Percentiles rank a stretch among this genome's conserved stretches.
These are phyloP conservation scores for Globisporangium radiosum DNA, from an alignment of 352 stramenopile species.

Conservation along the genomic window DNA sequence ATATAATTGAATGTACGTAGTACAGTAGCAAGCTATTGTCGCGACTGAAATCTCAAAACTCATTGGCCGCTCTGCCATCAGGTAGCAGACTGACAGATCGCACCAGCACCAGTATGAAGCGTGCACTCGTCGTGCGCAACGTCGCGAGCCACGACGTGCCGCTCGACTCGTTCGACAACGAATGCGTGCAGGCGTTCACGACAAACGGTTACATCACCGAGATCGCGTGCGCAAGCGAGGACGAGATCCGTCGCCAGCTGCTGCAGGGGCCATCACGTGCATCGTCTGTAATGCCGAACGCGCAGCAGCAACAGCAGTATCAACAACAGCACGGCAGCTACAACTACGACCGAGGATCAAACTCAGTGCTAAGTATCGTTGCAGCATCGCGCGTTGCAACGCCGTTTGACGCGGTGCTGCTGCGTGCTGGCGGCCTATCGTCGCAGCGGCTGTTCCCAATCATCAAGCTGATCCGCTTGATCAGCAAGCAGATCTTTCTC, in stretches of 20 bases:
- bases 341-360: neutral
- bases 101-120: slow-evolving; percentile 41
- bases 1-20: too few relatives aligned
- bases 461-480: slow-evolving; percentile 55
- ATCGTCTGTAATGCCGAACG: slow-evolving; percentile 13
- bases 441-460: slow-evolving; percentile 41
- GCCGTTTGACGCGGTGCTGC: slow-evolving; percentile 63
- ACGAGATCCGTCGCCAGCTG: slow-evolving; percentile 48
- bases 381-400: neutral
- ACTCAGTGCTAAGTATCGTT: neutral
- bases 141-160: slow-evolving; percentile 65
- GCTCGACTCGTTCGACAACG: slow-evolving; percentile 68
- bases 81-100: too few relatives aligned
- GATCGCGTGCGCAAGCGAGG: slow-evolving; percentile 52
- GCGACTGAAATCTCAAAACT: too few relatives aligned
- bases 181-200: slow-evolving; percentile 64
- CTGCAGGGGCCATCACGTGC: slow-evolving; percentile 40
- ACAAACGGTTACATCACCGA: slow-evolving; percentile 69
- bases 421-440: slow-evolving; percentile 53
- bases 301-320: slow-evolving; percentile 10
- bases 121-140: slow-evolving; percentile 71
- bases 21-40: too few relatives aligned
- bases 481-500: slow-evolving; percentile 81
- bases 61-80: too few relatives aligned
- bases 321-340: neutral